phyloP scores from a whole-genome alignment of 2,329 filamentous ascomycete genomes.

The Rhinocladiella similis region DNA sequence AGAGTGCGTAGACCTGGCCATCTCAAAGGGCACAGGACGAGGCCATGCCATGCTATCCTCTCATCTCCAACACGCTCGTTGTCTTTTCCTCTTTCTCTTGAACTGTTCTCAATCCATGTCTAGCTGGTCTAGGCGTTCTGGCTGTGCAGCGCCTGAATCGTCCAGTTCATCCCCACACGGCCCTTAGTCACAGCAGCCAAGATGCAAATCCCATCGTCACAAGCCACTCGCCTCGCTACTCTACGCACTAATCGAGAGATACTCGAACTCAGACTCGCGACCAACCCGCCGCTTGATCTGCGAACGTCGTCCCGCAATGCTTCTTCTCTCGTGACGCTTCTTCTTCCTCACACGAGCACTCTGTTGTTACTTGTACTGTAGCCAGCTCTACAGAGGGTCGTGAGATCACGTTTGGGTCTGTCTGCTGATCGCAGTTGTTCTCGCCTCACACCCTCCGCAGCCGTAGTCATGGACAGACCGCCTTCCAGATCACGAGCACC shows the following conservation, averaged over 20 bases:
- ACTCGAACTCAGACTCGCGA: background rate
- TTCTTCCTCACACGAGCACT: background rate
- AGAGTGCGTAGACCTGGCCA: too few relatives aligned
- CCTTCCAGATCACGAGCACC: constrained; percentile 22
- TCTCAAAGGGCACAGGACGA: too few relatives aligned
- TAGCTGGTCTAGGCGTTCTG: background rate
- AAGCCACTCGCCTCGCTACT: background rate
- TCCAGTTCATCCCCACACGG: background rate
- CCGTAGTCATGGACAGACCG: constrained; percentile 14
- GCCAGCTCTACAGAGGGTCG: background rate
- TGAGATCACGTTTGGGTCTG: background rate
- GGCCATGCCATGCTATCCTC: background rate
- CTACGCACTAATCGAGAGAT: background rate
- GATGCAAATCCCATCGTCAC: background rate
- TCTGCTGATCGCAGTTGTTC: background rate
- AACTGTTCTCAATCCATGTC: background rate
- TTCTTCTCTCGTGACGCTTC: background rate
- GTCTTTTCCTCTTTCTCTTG: background rate
- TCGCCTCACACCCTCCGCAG: background rate
- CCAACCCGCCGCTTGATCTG: background rate
- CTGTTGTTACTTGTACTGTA: background rate
- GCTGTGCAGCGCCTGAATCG: background rate
- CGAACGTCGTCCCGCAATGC: background rate
- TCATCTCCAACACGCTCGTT: background rate
- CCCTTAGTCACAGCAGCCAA: background rate